Conservation (phyloP, 2,329 filamentous ascomycete species). For the Epichloe gansuensis region DNA sequence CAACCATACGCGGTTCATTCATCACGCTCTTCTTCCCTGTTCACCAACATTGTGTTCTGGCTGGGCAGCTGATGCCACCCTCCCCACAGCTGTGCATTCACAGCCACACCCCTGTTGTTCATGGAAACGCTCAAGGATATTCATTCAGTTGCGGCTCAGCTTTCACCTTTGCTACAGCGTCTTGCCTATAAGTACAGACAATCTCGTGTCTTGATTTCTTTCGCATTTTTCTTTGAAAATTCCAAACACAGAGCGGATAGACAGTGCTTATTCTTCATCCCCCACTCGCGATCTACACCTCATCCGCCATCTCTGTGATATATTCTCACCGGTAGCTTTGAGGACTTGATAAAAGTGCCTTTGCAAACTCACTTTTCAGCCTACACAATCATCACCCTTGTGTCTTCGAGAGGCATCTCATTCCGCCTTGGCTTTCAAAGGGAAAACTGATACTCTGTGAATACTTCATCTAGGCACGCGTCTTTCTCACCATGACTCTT, state of each 20-base stretch:
- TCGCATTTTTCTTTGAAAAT: neutral
- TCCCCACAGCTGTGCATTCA: neutral
- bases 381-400: too few relatives aligned
- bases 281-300: too few relatives aligned
- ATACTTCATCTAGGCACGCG: neutral
- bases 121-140: neutral
- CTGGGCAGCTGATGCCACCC: neutral
- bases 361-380: neutral
- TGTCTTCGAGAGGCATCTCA: too few relatives aligned
- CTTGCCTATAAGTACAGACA: neutral
- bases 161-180: constrained; percentile 1
- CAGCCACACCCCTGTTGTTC: neutral
- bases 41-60: neutral
- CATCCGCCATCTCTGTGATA: neutral
- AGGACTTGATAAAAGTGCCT: neutral
- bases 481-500: neutral
- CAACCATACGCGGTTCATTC: neutral
- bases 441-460: neutral
- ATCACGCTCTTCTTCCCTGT: neutral
- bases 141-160: neutral
- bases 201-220: neutral
- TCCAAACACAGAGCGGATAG: too few relatives aligned
- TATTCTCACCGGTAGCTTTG: neutral
- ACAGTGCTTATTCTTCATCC: neutral
- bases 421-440: neutral